phyloP scores from a whole-genome alignment of 352 stramenopile genomes.

The Phytophthora parvispora region DNA sequence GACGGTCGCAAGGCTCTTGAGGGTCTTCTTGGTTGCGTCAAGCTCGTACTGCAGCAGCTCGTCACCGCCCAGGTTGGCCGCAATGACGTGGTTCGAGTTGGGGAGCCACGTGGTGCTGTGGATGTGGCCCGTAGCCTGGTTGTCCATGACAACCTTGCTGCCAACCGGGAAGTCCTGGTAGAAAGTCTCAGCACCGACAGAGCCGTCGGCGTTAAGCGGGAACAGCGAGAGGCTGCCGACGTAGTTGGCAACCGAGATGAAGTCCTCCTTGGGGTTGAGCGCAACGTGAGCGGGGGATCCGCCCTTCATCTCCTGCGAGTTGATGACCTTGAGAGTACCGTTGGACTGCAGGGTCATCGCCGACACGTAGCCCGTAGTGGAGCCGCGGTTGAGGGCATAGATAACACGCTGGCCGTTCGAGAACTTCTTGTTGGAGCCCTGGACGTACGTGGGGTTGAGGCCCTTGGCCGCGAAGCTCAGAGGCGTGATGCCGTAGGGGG shows the following conservation, averaged over 20 bases:
- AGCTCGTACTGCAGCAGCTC: conserved; percentile 63
- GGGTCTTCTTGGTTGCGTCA: conserved; percentile 41
- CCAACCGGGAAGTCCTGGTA: conserved; percentile 50
- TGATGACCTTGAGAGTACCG: conserved; percentile 52
- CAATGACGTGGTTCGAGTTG: conserved; percentile 49
- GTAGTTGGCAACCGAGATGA: conserved; percentile 71
- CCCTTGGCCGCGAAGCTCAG: conserved; percentile 38
- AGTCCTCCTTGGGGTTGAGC: conserved; percentile 58
- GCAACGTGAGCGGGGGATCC: conserved; percentile 48
- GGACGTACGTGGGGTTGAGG: conserved; percentile 71
- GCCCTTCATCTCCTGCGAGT: conserved; percentile 59
- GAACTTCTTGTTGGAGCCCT: conserved; percentile 37
- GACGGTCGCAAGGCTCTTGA: conserved; percentile 32
- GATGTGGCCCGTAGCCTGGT: conserved; percentile 58
- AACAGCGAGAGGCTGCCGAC: conserved; percentile 66
- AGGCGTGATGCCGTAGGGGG: conserved; percentile 38
- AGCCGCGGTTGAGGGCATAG: conserved; percentile 63
- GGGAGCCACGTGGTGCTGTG: conserved; percentile 73
- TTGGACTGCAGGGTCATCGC: conserved; percentile 48
- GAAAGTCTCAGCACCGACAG: conserved; percentile 41
- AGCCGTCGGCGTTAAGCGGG: conserved; percentile 54
- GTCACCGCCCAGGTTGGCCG: conserved; percentile 69
- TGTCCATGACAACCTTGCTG: conserved; percentile 46
- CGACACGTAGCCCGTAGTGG: conserved; percentile 56
- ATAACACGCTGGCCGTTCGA: conserved; percentile 42